Percentiles rank a stretch among this genome's conserved stretches.
phyloP scores from a whole-genome alignment of 2,329 filamentous ascomycete species.

The Fusarium sp. region DNA sequence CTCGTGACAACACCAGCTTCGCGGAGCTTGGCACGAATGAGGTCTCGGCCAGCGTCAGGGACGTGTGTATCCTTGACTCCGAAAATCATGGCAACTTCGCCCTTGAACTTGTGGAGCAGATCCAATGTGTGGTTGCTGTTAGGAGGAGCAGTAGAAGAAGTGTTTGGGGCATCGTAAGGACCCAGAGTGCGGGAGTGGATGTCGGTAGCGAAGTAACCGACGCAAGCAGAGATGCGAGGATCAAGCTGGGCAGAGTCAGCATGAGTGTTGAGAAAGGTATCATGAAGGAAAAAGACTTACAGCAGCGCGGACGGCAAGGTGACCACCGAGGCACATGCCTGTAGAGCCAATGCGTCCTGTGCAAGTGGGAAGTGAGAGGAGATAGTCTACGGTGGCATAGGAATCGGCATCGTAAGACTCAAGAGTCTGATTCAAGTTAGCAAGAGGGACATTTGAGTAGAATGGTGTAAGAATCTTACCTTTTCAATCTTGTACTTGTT shows the following conservation, averaged over 20 bases:
- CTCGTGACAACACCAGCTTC: conserved; percentile 79
- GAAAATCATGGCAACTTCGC: conserved; percentile 91
- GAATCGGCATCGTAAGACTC: conserved; percentile 88
- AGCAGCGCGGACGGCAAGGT: conserved; percentile 74
- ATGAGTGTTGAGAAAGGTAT: background rate
- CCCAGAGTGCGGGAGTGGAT: conserved; percentile 85
- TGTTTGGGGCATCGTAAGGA: conserved; percentile 62
- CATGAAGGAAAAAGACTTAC: conserved; percentile 51
- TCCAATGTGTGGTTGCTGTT: conserved; percentile 64
- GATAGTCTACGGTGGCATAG: conserved; percentile 72
- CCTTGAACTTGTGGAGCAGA: conserved; percentile 73
- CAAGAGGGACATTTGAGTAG: background rate
- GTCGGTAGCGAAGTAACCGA: conserved; percentile 94
- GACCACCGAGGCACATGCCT: conserved; percentile 94
- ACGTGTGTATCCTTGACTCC: conserved; percentile 93
- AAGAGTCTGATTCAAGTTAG: conserved; percentile 67
- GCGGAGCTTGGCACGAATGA: conserved; percentile 84
- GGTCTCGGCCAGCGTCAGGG: conserved; percentile 80
- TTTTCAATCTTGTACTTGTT: conserved; percentile 89
- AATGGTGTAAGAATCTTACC: conserved; percentile 53
- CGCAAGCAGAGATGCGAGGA: conserved; percentile 77
- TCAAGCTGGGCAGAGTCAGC: conserved; percentile 67
- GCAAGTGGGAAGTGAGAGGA: conserved; percentile 79
- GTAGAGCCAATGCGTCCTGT: conserved; percentile 82
- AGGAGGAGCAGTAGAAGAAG: conserved; percentile 52